Percentiles rank a stretch among this genome's conserved stretches.
These are phyloP conservation scores for Lanzia echinophila DNA, from an alignment of 2,329 filamentous ascomycete species.

Conservation along the genomic window DNA sequence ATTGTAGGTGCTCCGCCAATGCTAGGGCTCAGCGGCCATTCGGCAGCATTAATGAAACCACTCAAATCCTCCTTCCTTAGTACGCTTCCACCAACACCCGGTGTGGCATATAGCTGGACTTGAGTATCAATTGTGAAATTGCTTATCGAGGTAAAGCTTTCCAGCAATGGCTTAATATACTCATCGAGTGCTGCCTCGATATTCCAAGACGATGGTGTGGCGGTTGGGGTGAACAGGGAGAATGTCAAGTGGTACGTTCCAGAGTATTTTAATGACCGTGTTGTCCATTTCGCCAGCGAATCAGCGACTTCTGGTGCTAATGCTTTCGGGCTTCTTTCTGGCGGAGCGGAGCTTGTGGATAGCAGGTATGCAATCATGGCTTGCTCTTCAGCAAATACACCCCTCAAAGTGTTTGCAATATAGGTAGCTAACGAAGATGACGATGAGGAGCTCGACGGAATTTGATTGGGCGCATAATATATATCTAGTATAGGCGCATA, in stretches of 20 bases:
- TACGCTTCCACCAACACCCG: constrained; percentile 52
- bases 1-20: constrained; percentile 91
- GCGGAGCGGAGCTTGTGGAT: constrained; percentile 49
- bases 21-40: constrained; percentile 92
- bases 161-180: constrained; percentile 75
- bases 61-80: constrained; percentile 81
- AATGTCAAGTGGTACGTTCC: constrained; percentile 94
- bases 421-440: constrained; percentile 65
- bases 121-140: constrained; percentile 96
- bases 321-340: constrained; percentile 40
- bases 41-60: constrained; percentile 93
- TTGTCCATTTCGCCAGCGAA: constrained; percentile 62
- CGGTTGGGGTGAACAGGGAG: constrained; percentile 80
- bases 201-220: constrained; percentile 80
- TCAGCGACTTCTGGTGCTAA: constrained; percentile 47
- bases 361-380: constrained; percentile 73
- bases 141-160: constrained; percentile 74
- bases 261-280: constrained; percentile 82
- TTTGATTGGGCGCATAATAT: constrained; percentile 63
- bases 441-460: constrained; percentile 66
- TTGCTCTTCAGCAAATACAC: constrained; percentile 81
- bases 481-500: constrained; percentile 69
- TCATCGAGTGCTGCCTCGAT: constrained; percentile 74
- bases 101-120: constrained; percentile 84
- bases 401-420: constrained; percentile 70